Evolutionary conservation across 176 grass and related monocot species (phyloP).

Genomic region (Hsuehochloa calcarea): DNA sequence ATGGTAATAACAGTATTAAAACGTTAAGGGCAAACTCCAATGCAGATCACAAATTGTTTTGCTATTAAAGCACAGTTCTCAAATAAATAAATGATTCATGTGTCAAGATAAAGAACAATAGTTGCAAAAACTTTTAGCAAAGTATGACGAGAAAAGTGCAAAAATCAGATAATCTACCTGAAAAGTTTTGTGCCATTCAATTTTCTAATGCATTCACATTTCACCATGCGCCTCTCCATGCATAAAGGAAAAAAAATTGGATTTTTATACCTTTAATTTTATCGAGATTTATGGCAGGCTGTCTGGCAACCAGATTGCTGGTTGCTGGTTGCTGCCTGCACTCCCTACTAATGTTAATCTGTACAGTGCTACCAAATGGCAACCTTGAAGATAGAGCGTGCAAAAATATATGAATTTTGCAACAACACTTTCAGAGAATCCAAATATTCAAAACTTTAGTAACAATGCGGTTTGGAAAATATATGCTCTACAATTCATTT

Average conservation of each 20-base stretch:
- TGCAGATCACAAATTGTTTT: not conserved
- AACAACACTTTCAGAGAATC: slow-evolving; percentile 4
- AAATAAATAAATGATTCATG: slow-evolving; percentile 10
- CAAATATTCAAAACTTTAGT: slow-evolving; percentile 10
- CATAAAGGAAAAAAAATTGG: not conserved
- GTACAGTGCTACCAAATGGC: not conserved
- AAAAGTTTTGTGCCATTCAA: not conserved
- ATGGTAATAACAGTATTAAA: not conserved
- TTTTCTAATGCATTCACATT: not conserved
- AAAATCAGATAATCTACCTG: not conserved
- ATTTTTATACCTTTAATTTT: not conserved
- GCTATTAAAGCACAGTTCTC: not conserved
- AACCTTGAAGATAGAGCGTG: not conserved
- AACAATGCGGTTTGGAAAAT: not conserved
- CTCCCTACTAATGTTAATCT: slow-evolving; percentile 8
- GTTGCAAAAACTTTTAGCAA: not conserved
- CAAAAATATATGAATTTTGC: slow-evolving; percentile 6
- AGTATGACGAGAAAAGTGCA: slow-evolving; percentile 6
- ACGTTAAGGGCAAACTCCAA: not conserved
- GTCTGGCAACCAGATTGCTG: slow-evolving; percentile 6
- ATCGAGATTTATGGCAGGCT: not conserved
- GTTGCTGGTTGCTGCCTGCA: not conserved
- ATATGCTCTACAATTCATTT: not conserved
- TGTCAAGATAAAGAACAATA: slow-evolving; percentile 23
- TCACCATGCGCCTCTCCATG: not conserved